Evolutionary conservation across 202 grass and related monocot species (phyloP), one percentile per base, ranked within the genome.

Genomic region (Schoenoplectus tabernaemontani): DNA sequence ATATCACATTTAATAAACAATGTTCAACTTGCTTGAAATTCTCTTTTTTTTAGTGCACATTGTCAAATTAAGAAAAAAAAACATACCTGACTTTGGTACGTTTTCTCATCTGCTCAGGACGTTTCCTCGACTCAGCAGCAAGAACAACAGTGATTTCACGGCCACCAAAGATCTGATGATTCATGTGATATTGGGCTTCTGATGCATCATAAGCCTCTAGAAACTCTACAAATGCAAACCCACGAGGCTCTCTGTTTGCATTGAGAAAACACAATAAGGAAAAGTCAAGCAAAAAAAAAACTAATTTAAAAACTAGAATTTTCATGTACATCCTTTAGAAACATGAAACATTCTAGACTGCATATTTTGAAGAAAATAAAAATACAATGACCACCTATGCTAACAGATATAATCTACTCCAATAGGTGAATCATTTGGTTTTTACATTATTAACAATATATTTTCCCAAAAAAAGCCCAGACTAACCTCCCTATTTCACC

Each of bases 131-230:
- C 56, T 98, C 89, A 43, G 95, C 89, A 83, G 95, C 95, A 83
- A 98, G 85, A 82, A 98, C 95, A 43, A 98, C 95, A 53, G 95
- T 92, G 86, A 98, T 92, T 64, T 98, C 95, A 42, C 95, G 86
- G 82, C 95, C 91, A 44, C 87, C 87, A 41, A 94, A 89, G 22
- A 98, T 83, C 81, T 98, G 91, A 59, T 86, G 86, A 79, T 98
- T 98, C 95, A 98, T 98, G 85, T 94, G 95, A 87, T 94, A 94
- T 59, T 98, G 95, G 26, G 95, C 95, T 80, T 98, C 95, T 33
- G 91, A 92, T 24, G 95, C 91, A 33, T 98, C 95, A 64, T 83
- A 87, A 57, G 91, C 84, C 13, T 98, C 95, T 73, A 98, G 86
- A 76, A 92, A 98, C 78, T 98, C 89, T 76, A 98, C 91, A 67